Conservation (phyloP, 83 land plant species). For the Picea mariana region DNA sequence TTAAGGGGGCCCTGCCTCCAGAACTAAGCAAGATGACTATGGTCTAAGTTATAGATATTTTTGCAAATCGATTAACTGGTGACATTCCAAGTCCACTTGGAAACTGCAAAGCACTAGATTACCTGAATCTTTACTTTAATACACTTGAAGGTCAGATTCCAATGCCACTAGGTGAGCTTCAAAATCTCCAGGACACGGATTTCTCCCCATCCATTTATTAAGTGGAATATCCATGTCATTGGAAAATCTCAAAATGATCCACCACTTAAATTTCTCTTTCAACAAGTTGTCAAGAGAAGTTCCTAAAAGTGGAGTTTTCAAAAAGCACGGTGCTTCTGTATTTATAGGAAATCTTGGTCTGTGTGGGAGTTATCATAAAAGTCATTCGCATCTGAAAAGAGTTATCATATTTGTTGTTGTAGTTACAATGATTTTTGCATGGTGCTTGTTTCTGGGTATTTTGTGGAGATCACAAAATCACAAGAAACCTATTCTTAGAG, state of each 20-base stretch:
- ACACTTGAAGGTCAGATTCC: slow-evolving; percentile 5
- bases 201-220: neutral
- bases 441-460: neutral
- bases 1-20: neutral
- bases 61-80: neutral
- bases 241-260: slow-evolving; percentile 10
- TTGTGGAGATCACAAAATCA: neutral
- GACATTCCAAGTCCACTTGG: neutral
- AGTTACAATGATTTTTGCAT: neutral
- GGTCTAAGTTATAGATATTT: neutral
- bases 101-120: neutral
- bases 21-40: too few species aligned
- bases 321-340: too few species aligned
- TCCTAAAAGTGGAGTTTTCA: neutral
- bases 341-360: neutral
- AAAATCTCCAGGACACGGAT: neutral
- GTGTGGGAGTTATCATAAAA: neutral
- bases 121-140: neutral
- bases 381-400: neutral
- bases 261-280: neutral
- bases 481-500: neutral
- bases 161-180: neutral
- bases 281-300: neutral
- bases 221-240: neutral
- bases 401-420: neutral